These are phyloP conservation scores for Neofusicoccum sp. DNA, from an alignment of 2,329 filamentous ascomycete species.

Conservation along the genomic window DNA sequence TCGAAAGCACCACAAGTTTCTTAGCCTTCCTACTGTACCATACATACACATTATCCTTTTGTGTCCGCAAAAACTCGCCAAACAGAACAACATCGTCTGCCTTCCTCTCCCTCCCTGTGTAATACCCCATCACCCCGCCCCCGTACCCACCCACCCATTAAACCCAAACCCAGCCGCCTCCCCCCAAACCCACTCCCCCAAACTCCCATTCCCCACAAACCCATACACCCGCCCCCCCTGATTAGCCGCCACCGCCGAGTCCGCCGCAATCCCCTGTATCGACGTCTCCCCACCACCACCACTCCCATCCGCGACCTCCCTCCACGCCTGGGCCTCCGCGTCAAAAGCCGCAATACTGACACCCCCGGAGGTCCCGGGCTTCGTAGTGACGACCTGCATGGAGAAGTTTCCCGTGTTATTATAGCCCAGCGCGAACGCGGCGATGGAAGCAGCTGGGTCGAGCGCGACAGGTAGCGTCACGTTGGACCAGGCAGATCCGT, in stretches of 20 bases:
- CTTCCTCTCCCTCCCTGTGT: no score
- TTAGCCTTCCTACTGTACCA: no score
- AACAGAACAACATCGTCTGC: no score
- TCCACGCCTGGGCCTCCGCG: neutral
- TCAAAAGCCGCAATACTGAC: neutral
- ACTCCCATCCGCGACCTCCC: neutral
- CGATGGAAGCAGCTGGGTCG: neutral
- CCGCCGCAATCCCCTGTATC: neutral
- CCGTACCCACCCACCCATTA: neutral
- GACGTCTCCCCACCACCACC: neutral
- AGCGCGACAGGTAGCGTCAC: neutral
- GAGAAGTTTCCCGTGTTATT: neutral
- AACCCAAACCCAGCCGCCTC: neutral
- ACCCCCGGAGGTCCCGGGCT: neutral
- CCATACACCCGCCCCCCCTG: neutral
- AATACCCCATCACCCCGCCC: no score
- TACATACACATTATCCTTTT: no score
- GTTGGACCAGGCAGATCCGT: neutral
- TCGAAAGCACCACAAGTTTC: no score
- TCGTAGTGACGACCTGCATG: neutral
- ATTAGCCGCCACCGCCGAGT: slow-evolving; percentile 1
- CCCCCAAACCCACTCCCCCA: neutral
- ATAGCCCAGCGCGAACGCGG: neutral
- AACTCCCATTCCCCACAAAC: neutral
- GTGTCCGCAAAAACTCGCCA: no score